Evolutionary conservation across 805 yeast species (phyloP).

Genomic region (Peterozyma toletana): DNA sequence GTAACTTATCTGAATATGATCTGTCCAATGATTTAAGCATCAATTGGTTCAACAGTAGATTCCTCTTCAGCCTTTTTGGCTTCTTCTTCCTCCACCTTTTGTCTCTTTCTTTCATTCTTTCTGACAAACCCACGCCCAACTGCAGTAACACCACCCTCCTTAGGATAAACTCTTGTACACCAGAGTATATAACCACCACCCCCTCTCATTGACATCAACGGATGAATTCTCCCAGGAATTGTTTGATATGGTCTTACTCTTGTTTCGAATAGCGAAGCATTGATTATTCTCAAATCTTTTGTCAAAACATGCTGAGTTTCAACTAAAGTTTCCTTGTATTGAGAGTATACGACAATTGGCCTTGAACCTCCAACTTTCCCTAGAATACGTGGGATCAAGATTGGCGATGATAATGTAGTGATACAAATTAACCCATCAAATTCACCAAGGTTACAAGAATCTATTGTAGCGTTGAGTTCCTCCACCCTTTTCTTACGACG

Average conservation of each 20-base stretch:
- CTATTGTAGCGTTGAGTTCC: constrained; percentile 42
- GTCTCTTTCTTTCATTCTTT: constrained; percentile 23
- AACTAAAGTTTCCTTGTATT: constrained; percentile 71
- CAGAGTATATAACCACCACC: constrained; percentile 84
- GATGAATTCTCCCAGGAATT: constrained; percentile 90
- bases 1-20: not conserved
- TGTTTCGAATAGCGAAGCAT: constrained; percentile 78
- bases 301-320: constrained; percentile 66
- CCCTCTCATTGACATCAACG: constrained; percentile 87
- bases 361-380: constrained; percentile 76
- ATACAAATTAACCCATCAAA: constrained; percentile 76
- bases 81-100: constrained; percentile 9
- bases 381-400: constrained; percentile 54
- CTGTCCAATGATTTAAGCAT: not conserved
- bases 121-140: constrained; percentile 58
- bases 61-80: constrained; percentile 1
- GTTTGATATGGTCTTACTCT: constrained; percentile 86
- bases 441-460: constrained; percentile 36
- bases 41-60: not conserved
- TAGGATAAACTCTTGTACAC: constrained; percentile 75
- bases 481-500: constrained; percentile 55
- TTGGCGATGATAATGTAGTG: constrained; percentile 62
- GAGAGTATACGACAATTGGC: constrained; percentile 77
- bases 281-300: constrained; percentile 63
- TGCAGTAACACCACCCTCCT: constrained; percentile 48